A percentile compares a stretch with the other conserved stretches of the same genome.
These are phyloP conservation scores for Aspergillus pseudoterreus DNA, from an alignment of 2,329 filamentous ascomycete genomes.

Conservation along the genomic window DNA sequence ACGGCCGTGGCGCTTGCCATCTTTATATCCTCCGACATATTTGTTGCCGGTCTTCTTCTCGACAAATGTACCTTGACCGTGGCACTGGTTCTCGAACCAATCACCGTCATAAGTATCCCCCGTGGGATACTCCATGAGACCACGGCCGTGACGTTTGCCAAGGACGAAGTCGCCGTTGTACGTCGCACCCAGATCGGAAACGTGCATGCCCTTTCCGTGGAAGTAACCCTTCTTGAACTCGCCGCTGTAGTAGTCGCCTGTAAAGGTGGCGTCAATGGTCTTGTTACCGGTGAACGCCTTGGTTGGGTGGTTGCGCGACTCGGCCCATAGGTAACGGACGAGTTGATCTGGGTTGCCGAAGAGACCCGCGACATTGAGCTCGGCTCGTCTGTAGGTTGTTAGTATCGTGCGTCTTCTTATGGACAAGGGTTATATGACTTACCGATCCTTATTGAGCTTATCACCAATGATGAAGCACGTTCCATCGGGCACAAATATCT, in stretches of 20 bases:
- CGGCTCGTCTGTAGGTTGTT: constrained; percentile 23
- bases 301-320: constrained; percentile 44
- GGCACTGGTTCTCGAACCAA: constrained; percentile 44
- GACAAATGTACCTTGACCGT: constrained; percentile 56
- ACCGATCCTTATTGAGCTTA: constrained; percentile 35
- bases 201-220: constrained; percentile 54
- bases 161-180: constrained; percentile 56
- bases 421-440: constrained; percentile 16
- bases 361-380: constrained; percentile 30
- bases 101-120: constrained; percentile 48
- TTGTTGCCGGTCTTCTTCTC: constrained; percentile 57
- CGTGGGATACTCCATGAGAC: constrained; percentile 56
- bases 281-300: constrained; percentile 44
- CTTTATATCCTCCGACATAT: constrained; percentile 58
- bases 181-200: constrained; percentile 52
- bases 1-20: constrained; percentile 58
- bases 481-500: constrained; percentile 34
- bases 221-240: constrained; percentile 47
- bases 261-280: constrained; percentile 52
- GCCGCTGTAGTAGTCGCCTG: constrained; percentile 55
- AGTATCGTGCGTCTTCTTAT: neutral
- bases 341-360: constrained; percentile 38
- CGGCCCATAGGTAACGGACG: constrained; percentile 43
- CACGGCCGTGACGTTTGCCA: constrained; percentile 52
- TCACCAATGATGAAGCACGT: constrained; percentile 42